Evolutionary conservation across 345 rosid species (phyloP).

Genomic region (Moricandia arvensis): DNA sequence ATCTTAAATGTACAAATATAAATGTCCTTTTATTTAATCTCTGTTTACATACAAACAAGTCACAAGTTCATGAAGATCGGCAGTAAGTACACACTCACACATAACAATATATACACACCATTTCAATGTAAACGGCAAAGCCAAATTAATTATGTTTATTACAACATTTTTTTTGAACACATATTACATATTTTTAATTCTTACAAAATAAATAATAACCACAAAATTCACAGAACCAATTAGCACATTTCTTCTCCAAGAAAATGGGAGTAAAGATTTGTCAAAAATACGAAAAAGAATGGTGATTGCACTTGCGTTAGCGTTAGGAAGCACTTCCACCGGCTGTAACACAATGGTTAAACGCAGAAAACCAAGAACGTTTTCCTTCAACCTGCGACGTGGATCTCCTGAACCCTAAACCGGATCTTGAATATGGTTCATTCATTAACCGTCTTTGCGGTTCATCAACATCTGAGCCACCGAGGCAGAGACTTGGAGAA

Average conservation of each 20-base stretch:
- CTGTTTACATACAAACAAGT: too few relatives aligned
- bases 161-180: neutral
- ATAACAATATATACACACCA: neutral
- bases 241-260: neutral
- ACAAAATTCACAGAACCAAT: conserved; percentile 23
- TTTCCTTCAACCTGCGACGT: conserved; percentile 49
- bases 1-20: neutral
- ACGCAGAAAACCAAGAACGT: conserved; percentile 75
- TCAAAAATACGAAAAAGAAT: neutral
- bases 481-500: conserved; percentile 76
- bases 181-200: conserved; percentile 19
- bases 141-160: conserved; percentile 20
- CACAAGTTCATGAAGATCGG: neutral
- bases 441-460: conserved; percentile 44
- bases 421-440: conserved; percentile 51
- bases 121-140: neutral
- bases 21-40: neutral
- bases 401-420: conserved; percentile 47
- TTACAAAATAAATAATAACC: conserved; percentile 32
- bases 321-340: conserved; percentile 58
- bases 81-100: neutral
- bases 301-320: conserved; percentile 16
- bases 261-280: neutral
- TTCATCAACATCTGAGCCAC: conserved; percentile 58
- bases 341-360: conserved; percentile 65